Base-by-base conservation (phyloP, 2,329 filamentous ascomycete genomes). In the Pseudogymnoascus sp. region DNA sequence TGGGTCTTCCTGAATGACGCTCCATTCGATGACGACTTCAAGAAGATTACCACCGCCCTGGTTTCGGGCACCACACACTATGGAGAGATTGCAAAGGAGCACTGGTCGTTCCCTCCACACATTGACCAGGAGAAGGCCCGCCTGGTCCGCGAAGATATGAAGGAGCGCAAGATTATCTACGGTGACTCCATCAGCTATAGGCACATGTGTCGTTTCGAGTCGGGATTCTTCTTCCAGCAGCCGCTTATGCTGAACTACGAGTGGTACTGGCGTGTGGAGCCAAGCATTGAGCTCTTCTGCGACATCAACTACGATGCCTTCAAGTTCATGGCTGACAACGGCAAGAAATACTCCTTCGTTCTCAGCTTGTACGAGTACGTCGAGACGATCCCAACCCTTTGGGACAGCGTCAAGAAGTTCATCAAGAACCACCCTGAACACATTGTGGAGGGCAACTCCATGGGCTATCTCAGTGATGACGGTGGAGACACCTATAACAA, bases 131-230 rank as follows among this genome's bases (percentile, higher is more conserved):
- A 97, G 59, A 95, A 89, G 78, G 95, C 94, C 41, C 84, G 84
- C 71, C 89, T 90, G 75, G 91, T 94, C 63, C 89, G 94, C 64
- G 88, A 97, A 77, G 90, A 97, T 69, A 99, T 99, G 94, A 86
- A 84, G 61, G 83, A 90, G 74, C 86, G 87, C 73, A 95, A 97
- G 79, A 96, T 99, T 74, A 99, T 99, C 76, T 99, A 99, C 73
- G 94, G 94, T 64, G 94, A 97, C 75, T 96, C 91, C 9, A 78
- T 96, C 77, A 96, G 90, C 78, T 99, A 99, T 79, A 87, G 94
- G 65, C 95, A 99, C 80, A 99, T 99, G 94, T 99, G 94, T 77
- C 90, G 94, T 66, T 99, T 96, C 73, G 94, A 99, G 77, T 97
- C 93, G 6, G 94, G 94, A 38, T 99, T 99, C 82, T 99, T 99